phyloP scores from a whole-genome alignment of 495 filamentous ascomycete species.

The Aspergillus indologenus region DNA sequence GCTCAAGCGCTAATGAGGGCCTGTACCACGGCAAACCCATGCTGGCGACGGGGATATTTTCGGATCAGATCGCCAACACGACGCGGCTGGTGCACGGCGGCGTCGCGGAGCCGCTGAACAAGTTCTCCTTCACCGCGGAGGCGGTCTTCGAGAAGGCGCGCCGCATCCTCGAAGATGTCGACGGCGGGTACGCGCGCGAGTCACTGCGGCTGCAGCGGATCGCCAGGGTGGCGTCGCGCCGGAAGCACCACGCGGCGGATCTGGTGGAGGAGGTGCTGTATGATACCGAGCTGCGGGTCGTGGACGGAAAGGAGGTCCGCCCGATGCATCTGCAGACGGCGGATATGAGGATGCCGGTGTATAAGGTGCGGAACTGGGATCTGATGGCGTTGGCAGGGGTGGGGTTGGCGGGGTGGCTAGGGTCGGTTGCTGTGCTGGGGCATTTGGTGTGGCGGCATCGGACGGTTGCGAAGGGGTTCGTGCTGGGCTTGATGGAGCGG shows the following conservation, averaged over 20 bases:
- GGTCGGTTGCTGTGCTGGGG: conserved; percentile 7
- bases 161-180: conserved; percentile 21
- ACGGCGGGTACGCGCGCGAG: conserved; percentile 21
- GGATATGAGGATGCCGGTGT: conserved; percentile 36
- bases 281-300: conserved; percentile 28
- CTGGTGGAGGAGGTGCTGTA: conserved; percentile 40
- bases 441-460: conserved; percentile 11
- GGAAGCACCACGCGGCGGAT: conserved; percentile 36
- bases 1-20: conserved; percentile 36
- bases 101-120: conserved; percentile 27
- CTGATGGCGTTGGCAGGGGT: conserved; percentile 11
- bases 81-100: conserved; percentile 30
- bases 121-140: conserved; percentile 28
- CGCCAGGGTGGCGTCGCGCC: conserved; percentile 28
- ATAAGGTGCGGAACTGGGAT: conserved; percentile 36
- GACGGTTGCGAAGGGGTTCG: not conserved
- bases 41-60: conserved; percentile 32
- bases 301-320: conserved; percentile 17
- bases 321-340: conserved; percentile 43
- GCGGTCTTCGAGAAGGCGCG: conserved; percentile 26
- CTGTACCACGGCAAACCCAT: conserved; percentile 34
- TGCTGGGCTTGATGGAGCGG: not conserved
- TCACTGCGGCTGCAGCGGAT: conserved; percentile 32
- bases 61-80: conserved; percentile 33
- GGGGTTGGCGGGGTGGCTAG: conserved; percentile 11